Conservation (phyloP, 352 stramenopile species). For the Globisporangium alternatum region DNA sequence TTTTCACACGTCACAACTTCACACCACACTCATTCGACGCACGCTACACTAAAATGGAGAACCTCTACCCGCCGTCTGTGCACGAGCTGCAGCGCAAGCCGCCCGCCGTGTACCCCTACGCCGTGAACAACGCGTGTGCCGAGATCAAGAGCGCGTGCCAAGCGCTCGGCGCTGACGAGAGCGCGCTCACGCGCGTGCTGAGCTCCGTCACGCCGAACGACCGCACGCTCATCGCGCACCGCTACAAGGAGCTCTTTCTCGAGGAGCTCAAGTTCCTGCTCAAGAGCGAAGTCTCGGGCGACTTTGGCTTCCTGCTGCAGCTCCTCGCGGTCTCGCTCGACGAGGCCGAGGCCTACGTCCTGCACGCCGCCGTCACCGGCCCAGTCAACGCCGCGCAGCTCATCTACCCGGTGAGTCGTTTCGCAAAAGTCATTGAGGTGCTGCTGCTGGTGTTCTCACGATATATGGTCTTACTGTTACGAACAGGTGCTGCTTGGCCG, state of each 20-base stretch:
- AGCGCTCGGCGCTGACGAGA: constrained; percentile 25
- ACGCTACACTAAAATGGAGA: constrained; percentile 13
- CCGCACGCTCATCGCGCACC: constrained; percentile 23
- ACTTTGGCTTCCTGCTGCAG: constrained; percentile 29
- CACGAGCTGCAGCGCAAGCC: constrained; percentile 18
- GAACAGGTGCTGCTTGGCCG: constrained; percentile 27
- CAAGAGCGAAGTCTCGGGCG: constrained; percentile 23
- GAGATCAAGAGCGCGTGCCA: constrained; percentile 27
- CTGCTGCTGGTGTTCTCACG: neutral
- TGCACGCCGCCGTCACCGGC: constrained; percentile 26
- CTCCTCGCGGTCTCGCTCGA: constrained; percentile 23
- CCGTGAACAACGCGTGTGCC: constrained; percentile 27
- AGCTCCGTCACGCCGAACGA: constrained; percentile 21
- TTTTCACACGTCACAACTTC: constrained; percentile 1
- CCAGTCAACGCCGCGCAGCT: constrained; percentile 22
- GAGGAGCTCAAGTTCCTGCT: constrained; percentile 24
- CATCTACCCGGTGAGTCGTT: constrained; percentile 21
- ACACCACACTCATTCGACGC: neutral
- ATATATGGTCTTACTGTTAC: constrained; percentile 5
- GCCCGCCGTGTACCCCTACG: constrained; percentile 10
- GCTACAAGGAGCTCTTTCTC: constrained; percentile 29
- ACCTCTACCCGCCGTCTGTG: constrained; percentile 27
- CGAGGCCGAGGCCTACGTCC: constrained; percentile 27
- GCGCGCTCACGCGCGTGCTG: constrained; percentile 19
- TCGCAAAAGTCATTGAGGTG: neutral